Evolutionary conservation across 306 rosid species (phyloP).

Genomic region (Medicago arabica): DNA sequence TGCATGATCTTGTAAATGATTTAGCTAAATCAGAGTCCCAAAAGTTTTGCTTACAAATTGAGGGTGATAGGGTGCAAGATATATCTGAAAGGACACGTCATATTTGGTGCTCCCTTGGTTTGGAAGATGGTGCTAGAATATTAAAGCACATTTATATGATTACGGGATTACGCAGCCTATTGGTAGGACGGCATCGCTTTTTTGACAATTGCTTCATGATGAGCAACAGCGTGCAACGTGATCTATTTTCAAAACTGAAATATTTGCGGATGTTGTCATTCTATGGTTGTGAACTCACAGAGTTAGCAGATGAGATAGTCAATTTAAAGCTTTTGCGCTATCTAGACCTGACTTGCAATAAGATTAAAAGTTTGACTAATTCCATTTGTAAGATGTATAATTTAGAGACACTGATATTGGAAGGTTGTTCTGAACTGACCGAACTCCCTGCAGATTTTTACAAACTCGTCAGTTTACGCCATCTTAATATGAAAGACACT

Average conservation of each 20-base stretch:
- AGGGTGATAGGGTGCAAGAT: background rate
- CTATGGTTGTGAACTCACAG: rapidly evolving
- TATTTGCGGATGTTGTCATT: conserved; percentile 29
- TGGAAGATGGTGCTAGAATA: rapidly evolving
- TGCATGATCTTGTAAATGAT: conserved; percentile 62
- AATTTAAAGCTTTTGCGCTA: conserved; percentile 34
- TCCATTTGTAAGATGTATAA: conserved; percentile 31
- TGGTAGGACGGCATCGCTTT: background rate
- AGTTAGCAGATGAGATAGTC: background rate
- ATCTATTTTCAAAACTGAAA: background rate
- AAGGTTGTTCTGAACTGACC: background rate
- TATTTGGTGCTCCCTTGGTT: background rate
- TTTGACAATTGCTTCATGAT: background rate
- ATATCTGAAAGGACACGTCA: conserved; percentile 22
- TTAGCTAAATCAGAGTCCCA: conserved; percentile 50
- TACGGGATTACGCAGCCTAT: background rate
- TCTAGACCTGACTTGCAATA: background rate
- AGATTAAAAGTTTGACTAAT: too few species aligned
- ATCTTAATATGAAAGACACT: background rate
- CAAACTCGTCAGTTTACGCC: conserved; percentile 15
- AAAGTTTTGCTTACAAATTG: conserved; percentile 6
- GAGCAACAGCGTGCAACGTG: background rate
- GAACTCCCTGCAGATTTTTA: conserved; percentile 26
- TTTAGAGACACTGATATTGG: conserved; percentile 33
- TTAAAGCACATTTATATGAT: background rate